Percentiles rank a stretch among this genome's conserved stretches.
Conservation (phyloP, 257 asterid genomes). For the Capsicum baccatum region DNA sequence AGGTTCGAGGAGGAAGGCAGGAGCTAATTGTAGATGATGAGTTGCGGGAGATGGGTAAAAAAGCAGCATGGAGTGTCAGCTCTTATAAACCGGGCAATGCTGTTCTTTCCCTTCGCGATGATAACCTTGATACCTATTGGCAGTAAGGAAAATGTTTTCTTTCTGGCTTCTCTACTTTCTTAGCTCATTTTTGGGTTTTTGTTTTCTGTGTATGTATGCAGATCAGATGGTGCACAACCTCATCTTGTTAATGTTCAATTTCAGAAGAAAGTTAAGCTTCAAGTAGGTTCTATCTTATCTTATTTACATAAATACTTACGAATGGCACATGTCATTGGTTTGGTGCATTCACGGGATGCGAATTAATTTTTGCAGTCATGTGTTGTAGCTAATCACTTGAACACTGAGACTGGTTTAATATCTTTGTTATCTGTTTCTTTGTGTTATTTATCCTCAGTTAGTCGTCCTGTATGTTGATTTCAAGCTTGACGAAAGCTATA, state of each 20-base stretch:
- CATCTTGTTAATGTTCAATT: conserved; percentile 92
- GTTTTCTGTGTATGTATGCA: conserved; percentile 20
- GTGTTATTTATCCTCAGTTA: conserved; percentile 36
- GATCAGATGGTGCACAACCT: conserved; percentile 99
- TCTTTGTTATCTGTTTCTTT: neutral
- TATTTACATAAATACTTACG: neutral
- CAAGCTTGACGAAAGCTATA: conserved; percentile 97
- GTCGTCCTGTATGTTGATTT: conserved; percentile 85
- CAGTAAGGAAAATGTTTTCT: conserved; percentile 47
- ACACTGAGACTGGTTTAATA: neutral
- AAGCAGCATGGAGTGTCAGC: conserved; percentile 97
- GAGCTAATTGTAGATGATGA: conserved; percentile 74
- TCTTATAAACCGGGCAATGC: conserved; percentile 96
- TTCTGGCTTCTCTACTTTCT: too few relatives aligned
- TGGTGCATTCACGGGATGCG: neutral
- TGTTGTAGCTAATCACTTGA: neutral
- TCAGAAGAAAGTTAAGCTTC: conserved; percentile 91
- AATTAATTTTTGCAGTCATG: neutral
- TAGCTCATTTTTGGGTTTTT: neutral
- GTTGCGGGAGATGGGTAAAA: conserved; percentile 89
- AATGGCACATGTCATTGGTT: neutral
- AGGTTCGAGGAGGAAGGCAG: conserved; percentile 69
- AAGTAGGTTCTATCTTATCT: conserved; percentile 41
- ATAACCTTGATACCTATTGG: conserved; percentile 94
- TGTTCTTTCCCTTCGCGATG: conserved; percentile 78